These are phyloP conservation scores for Schizopora paradoxa DNA, from an alignment of 1,284 basidiomycete genomes.

Conservation along the genomic window DNA sequence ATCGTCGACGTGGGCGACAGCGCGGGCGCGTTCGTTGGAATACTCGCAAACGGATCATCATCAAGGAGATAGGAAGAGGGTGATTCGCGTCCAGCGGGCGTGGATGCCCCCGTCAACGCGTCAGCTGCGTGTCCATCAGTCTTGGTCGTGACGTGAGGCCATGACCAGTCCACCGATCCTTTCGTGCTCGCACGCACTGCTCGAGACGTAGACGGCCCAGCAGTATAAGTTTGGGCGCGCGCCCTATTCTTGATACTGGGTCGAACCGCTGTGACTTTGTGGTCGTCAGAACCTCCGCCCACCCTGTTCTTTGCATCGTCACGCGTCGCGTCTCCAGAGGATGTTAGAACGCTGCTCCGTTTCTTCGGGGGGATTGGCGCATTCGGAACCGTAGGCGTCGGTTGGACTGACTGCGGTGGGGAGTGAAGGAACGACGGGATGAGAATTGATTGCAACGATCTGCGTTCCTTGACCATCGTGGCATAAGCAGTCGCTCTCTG, in stretches of 20 bases:
- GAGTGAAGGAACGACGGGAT: slow-evolving; percentile 13
- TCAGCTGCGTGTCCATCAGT: neutral
- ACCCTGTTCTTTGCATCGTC: too few relatives aligned
- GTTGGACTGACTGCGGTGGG: neutral
- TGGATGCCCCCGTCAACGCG: neutral
- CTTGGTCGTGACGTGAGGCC: neutral
- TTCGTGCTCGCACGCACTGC: neutral
- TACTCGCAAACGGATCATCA: slow-evolving; percentile 16
- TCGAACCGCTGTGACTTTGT: slow-evolving; percentile 2
- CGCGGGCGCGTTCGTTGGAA: neutral
- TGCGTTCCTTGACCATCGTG: slow-evolving; percentile 15
- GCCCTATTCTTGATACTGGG: neutral
- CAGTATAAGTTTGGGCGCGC: slow-evolving; percentile 13
- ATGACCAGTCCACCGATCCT: neutral
- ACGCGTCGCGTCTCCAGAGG: too few relatives aligned
- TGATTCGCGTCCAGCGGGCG: slow-evolving; percentile 10
- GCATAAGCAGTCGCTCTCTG: too few relatives aligned
- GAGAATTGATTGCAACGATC: slow-evolving; percentile 12
- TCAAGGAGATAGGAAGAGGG: slow-evolving; percentile 14
- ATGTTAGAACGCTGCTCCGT: too few relatives aligned
- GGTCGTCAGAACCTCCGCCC: slow-evolving; percentile 1
- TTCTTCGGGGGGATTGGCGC: neutral
- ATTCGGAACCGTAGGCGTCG: slow-evolving; percentile 1
- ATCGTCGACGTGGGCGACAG: neutral
- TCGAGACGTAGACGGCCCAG: slow-evolving; percentile 1